phyloP scores from a whole-genome alignment of 2,329 filamentous ascomycete species.

The Trichoderma hamatum region DNA sequence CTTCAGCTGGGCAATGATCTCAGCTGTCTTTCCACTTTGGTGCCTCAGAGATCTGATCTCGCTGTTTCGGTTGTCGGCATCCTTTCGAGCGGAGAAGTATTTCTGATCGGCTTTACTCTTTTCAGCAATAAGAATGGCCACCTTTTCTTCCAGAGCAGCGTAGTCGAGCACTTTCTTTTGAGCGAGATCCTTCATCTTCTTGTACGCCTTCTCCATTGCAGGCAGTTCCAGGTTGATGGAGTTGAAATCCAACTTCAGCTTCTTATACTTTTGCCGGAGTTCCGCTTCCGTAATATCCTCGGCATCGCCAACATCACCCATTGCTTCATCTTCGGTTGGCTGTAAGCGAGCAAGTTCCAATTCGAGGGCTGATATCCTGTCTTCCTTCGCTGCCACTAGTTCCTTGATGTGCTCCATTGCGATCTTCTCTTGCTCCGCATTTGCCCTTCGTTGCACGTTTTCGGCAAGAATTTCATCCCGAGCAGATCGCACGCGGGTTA shows the following conservation, averaged over 20 bases:
- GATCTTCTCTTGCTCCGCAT: slow-evolving; percentile 73
- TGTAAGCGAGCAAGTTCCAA: slow-evolving; percentile 75
- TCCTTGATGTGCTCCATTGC: slow-evolving; percentile 77
- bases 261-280: slow-evolving; percentile 71
- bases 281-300: slow-evolving; percentile 69
- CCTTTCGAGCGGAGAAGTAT: slow-evolving; percentile 94
- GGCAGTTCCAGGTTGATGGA: slow-evolving; percentile 86
- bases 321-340: slow-evolving; percentile 51
- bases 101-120: slow-evolving; percentile 98
- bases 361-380: slow-evolving; percentile 80
- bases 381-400: slow-evolving; percentile 75
- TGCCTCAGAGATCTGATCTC: slow-evolving; percentile 78
- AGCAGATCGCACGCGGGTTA: slow-evolving; percentile 80
- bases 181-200: slow-evolving; percentile 81
- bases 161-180: slow-evolving; percentile 86
- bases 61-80: slow-evolving; percentile 80
- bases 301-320: slow-evolving; percentile 50
- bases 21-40: slow-evolving; percentile 87
- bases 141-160: slow-evolving; percentile 73
- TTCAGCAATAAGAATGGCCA: slow-evolving; percentile 74
- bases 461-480: slow-evolving; percentile 87
- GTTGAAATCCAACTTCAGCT: slow-evolving; percentile 76
- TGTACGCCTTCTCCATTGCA: slow-evolving; percentile 88
- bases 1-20: slow-evolving; percentile 92
- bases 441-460: slow-evolving; percentile 74